These are phyloP conservation scores for Tremellales sp. DNA, from an alignment of 1,284 basidiomycete species.

Conservation along the genomic window DNA sequence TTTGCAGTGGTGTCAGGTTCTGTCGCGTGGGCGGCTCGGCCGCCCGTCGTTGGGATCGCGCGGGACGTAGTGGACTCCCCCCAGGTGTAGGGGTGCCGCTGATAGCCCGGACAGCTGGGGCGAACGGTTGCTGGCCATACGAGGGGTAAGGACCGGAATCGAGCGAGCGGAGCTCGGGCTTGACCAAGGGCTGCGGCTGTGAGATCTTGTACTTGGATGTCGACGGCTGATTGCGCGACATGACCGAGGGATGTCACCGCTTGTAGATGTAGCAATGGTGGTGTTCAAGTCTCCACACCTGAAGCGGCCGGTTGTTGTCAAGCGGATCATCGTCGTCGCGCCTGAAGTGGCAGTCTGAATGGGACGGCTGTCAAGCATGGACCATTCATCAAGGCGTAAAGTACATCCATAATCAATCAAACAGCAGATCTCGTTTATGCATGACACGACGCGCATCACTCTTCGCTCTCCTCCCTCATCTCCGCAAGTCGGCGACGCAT, in stretches of 20 bases:
- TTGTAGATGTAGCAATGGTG: too few species aligned
- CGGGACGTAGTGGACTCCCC: slow-evolving; percentile 30
- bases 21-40: slow-evolving; percentile 10
- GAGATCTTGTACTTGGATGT: slow-evolving; percentile 37
- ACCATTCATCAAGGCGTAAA: too few species aligned
- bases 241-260: slow-evolving; percentile 3
- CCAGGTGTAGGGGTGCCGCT: slow-evolving; percentile 1
- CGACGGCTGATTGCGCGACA: slow-evolving; percentile 21
- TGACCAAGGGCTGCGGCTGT: slow-evolving; percentile 25
- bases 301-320: too few species aligned
- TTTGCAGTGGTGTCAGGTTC: slow-evolving; percentile 20
- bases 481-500: slow-evolving; percentile 75
- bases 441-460: slow-evolving; percentile 15
- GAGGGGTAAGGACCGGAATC: slow-evolving; percentile 21
- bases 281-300: too few species aligned
- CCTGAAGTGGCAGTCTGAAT: too few species aligned
- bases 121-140: slow-evolving; percentile 5
- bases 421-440: too few species aligned
- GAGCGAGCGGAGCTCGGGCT: slow-evolving; percentile 12
- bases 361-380: too few species aligned
- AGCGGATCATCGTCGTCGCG: too few species aligned
- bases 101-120: background rate
- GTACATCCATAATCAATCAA: too few species aligned
- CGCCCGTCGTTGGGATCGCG: slow-evolving; percentile 29
- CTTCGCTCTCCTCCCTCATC: slow-evolving; percentile 59